Conservation (phyloP, 805 yeast genomes). For the Saccharomycopsis amapae region DNA sequence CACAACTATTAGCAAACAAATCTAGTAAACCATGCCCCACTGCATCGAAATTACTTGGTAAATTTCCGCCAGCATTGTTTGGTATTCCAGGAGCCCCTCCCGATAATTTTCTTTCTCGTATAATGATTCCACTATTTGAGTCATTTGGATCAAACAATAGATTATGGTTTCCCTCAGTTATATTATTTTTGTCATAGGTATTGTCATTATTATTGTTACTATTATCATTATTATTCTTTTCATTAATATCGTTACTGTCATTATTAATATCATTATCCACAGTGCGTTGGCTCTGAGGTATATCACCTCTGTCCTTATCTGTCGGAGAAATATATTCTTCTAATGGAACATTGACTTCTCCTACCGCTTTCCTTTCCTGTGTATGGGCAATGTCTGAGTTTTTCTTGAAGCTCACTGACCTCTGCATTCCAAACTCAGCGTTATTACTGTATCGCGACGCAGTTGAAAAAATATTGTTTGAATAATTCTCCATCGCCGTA, state of each 20-base stretch:
- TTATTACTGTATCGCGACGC: slow-evolving; percentile 8
- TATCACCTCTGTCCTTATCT: background rate
- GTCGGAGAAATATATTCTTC: slow-evolving; percentile 17
- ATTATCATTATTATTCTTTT: background rate
- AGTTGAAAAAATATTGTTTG: slow-evolving; percentile 15
- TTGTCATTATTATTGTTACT: background rate
- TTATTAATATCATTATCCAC: background rate
- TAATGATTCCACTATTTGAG: background rate
- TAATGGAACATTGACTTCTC: slow-evolving; percentile 20
- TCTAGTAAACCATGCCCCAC: slow-evolving; percentile 18
- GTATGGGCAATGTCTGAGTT: background rate
- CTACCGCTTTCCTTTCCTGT: slow-evolving; percentile 9
- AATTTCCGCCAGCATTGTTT: background rate
- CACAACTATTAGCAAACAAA: slow-evolving; percentile 12
- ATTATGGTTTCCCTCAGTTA: background rate
- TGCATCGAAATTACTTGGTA: slow-evolving; percentile 3
- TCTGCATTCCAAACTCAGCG: background rate
- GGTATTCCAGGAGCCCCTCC: too few relatives aligned
- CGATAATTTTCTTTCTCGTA: background rate
- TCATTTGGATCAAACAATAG: background rate
- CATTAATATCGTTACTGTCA: background rate
- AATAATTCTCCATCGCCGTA: slow-evolving; percentile 13
- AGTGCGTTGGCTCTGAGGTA: background rate
- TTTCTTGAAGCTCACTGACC: slow-evolving; percentile 7
- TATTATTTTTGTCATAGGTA: background rate